Evolutionary conservation across 129 eudicot species (phyloP).

Genomic region (Lonicera japonica): DNA sequence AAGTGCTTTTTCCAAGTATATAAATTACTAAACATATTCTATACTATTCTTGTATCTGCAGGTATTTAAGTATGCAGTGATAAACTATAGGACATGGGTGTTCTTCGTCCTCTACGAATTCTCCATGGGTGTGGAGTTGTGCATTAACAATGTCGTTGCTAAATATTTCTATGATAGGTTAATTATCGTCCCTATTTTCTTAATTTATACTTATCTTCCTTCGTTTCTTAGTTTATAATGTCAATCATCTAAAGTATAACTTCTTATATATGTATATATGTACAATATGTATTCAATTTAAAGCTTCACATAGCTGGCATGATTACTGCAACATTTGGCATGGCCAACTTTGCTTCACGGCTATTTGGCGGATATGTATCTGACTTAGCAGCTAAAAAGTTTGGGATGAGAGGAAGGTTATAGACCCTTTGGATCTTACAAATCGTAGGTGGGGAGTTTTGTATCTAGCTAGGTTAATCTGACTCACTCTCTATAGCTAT

Average conservation of each 20-base stretch:
- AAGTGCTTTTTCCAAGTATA: too few relatives aligned
- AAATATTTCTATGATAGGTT: slow-evolving; percentile 66
- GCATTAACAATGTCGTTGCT: slow-evolving; percentile 56
- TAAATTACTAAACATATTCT: too few relatives aligned
- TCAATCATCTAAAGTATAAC: too few relatives aligned
- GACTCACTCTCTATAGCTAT: slow-evolving; percentile 42
- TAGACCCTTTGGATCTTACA: slow-evolving; percentile 60
- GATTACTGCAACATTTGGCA: slow-evolving; percentile 52
- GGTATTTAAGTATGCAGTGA: slow-evolving; percentile 62
- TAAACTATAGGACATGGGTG: slow-evolving; percentile 63
- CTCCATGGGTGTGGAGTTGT: slow-evolving; percentile 59
- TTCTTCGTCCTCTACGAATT: slow-evolving; percentile 58
- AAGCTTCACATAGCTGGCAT: slow-evolving; percentile 50
- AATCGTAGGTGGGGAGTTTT: slow-evolving; percentile 50
- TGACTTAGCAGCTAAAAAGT: slow-evolving; percentile 31
- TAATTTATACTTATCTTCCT: too few relatives aligned
- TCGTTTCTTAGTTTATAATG: too few relatives aligned
- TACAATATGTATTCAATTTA: slow-evolving; percentile 26
- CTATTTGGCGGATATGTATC: slow-evolving; percentile 56
- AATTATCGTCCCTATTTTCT: background rate
- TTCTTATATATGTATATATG: too few relatives aligned
- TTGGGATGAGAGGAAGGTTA: slow-evolving; percentile 68
- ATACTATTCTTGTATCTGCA: too few relatives aligned
- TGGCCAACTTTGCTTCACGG: slow-evolving; percentile 47
- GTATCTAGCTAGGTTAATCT: slow-evolving; percentile 54